Base-by-base conservation (phyloP, 371 early-diverging fungal genomes). In the Modicella reniformis region DNA sequence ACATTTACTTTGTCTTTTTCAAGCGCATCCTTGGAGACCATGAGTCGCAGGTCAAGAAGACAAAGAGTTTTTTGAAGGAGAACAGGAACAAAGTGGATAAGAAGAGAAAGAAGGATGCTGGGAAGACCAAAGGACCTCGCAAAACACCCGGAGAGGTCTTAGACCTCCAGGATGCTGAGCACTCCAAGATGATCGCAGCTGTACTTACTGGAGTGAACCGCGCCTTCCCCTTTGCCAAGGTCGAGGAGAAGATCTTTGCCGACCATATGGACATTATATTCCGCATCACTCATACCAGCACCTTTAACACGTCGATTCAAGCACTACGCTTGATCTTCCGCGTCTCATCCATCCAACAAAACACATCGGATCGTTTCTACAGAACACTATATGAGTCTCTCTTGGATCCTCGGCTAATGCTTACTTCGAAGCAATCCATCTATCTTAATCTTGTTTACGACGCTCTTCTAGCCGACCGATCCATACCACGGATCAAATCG, bases 141-240 rank as follows among this genome's bases (percentile, higher is more conserved):
- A 72, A 66, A 47, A 70, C 71, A 28, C 58, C 84, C 58, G 72
- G 80, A 62, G 67, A 83, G 72, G 71, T 71, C 57, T 55, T 70
- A 58, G 73, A 83, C 48, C 81, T 86, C 32, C 82, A 85, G 41
- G 92, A 90, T 37, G 87, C 92, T 21, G 90, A 90, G 53, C 88
- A 90, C 63, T 81, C 91, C 21, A 94, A 94, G 75, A 91, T 96
- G 85, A 87, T 97, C 80, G 92, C 93, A n/a, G 96, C 94, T 5
- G 84, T 97, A 29, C 83, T 98, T 52, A 97, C 97, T 0, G 98
- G 98, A 67, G 90, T 98, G 40, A 96, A 97, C 74, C 94, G 98
- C 52, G 95, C 96, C 12, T 94, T 96, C 82, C 97, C 96, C 25
- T 98, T 91, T 77, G 87, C 95, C 37, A 86, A 93, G 71, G 83